Evolutionary conservation across 2,329 filamentous ascomycete genomes (phyloP), one percentile per base, ranked within the genome.

Genomic region (Scopulariopsis brevicaulis): DNA sequence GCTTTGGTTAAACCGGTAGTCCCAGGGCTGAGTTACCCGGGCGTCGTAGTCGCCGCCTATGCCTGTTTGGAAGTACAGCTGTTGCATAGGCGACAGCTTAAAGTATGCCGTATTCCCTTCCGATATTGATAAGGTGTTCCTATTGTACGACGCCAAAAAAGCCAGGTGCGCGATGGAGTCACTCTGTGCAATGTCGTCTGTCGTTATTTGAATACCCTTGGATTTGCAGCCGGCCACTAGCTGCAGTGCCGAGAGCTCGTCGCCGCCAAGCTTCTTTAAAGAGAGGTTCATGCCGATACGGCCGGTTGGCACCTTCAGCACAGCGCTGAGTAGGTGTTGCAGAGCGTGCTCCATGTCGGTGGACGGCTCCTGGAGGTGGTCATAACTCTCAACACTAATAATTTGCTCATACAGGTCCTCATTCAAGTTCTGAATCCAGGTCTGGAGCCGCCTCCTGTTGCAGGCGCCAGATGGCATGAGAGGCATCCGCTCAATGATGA

Each of bases 361-460:
- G 4, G 67, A 60, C 0, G 74, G 73, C 28, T 67, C 64, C 52
- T 68, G 66, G 12, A 72, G 58, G 4, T 64, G 61, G 40, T 71
- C 69, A 34, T 73, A 68, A 10, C 68, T 68, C 28, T 74, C 70
- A 22, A 78, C 65, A 53, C 70, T 71, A 65, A 77, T 70, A 50
- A 80, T 74, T 53, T 74, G 74, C 50, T 72, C 69, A 61, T 78
- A 74, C 25, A 71, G 61, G 32, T 74, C 69, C 56, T 78, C 72
- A 60, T 77, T 77, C 53, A 77, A 72, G 61, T 81, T 80, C 65
- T 81, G 77, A 28, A 75, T 74, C 79, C 79, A 81, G 3, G 76
- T 79, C 59, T 78, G 77, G 51, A 81, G 62, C 59, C 69, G 71
- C 37, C 77, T 70, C 50, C 71, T 68, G 62, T 80, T 70, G 54